Base-by-base conservation (phyloP, 2,329 filamentous ascomycete species). In the Aspergillus novofumigatus region DNA sequence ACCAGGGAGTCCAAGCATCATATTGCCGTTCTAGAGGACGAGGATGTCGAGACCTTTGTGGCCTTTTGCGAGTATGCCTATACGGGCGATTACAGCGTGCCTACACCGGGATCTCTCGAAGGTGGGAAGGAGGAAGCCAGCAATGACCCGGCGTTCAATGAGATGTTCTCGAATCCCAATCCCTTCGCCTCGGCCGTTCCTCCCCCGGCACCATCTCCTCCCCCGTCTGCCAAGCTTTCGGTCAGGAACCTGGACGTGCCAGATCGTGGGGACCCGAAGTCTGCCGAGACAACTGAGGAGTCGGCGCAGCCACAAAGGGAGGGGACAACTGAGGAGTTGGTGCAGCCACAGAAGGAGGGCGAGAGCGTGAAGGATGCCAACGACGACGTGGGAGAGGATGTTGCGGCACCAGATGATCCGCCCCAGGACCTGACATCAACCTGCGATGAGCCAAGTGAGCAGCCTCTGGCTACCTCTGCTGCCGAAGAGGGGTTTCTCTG, bases 61-160 rank as follows among this genome's bases (percentile, higher is more conserved):
- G 75, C 74, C 1, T 81, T 82, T 61, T 76, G 73, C 59, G 75
- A 81, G 59, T 81, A 77, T 69, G 77, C 78, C 11, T 82, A 81
- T 57, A 80, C 76, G 0, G 77, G 78, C 9, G 71, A 79, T 53
- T 81, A 81, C 58, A 71, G 63, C 10, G 72, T 75, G 28, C 77
- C 71, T 3, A 59, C 55, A 26, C 68, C 69, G 9, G 60, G 62
- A 29, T 59, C 44, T 10, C 57, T 58, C 7, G 65, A 68, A 49
- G 65, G 68, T 9, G 56, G 62, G 14, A 60, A 54, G 10, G 42
- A 57, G 26, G 59, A 61, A 3, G 55, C 61, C 25, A 52, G 58
- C 7, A 60, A 66, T 14, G 58, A 55, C 25, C 58, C 63, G 17
- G 48, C 57, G 2, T 57, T 62, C 45, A 60, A 53, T 50, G 57